Evolutionary conservation across 2,329 filamentous ascomycete genomes (phyloP).

Genomic region (Zopfia rhizophila): DNA sequence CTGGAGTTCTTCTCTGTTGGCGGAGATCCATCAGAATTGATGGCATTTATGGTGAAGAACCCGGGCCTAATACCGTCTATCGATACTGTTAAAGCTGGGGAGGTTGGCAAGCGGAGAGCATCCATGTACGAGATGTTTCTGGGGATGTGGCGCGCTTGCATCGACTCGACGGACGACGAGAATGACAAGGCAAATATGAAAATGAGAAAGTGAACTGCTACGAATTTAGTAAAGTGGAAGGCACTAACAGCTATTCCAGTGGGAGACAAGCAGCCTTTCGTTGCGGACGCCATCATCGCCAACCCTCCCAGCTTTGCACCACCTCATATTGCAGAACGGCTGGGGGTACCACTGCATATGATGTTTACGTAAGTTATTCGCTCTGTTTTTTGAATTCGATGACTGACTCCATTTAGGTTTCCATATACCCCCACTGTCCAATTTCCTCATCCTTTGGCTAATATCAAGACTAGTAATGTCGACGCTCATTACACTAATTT

Average conservation of each 20-base stretch:
- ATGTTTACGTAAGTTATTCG: constrained; percentile 88
- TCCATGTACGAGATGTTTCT: constrained; percentile 86
- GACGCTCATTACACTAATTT: constrained; percentile 81
- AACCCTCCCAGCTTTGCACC: constrained; percentile 83
- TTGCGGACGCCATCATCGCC: constrained; percentile 84
- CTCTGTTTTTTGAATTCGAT: constrained; percentile 79
- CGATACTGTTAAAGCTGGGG: constrained; percentile 76
- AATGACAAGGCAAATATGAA: constrained; percentile 67
- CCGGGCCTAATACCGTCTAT: constrained; percentile 79
- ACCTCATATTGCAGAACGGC: constrained; percentile 77
- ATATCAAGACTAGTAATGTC: constrained; percentile 77
- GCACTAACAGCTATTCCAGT: constrained; percentile 46
- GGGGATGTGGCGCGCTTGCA: constrained; percentile 82
- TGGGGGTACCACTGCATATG: constrained; percentile 79
- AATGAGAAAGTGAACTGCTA: constrained; percentile 58
- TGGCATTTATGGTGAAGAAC: constrained; percentile 92
- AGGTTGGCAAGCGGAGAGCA: constrained; percentile 73
- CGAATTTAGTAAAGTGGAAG: no score
- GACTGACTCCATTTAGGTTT: constrained; percentile 58
- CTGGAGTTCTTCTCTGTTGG: constrained; percentile 85
- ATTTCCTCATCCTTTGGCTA: constrained; percentile 82
- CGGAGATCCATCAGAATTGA: constrained; percentile 81
- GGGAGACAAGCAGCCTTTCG: constrained; percentile 74
- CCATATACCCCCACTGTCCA: constrained; percentile 79
- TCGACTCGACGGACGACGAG: constrained; percentile 77